phyloP scores from a whole-genome alignment of 148 eudicot species.

The Simmondsia chinensis region DNA sequence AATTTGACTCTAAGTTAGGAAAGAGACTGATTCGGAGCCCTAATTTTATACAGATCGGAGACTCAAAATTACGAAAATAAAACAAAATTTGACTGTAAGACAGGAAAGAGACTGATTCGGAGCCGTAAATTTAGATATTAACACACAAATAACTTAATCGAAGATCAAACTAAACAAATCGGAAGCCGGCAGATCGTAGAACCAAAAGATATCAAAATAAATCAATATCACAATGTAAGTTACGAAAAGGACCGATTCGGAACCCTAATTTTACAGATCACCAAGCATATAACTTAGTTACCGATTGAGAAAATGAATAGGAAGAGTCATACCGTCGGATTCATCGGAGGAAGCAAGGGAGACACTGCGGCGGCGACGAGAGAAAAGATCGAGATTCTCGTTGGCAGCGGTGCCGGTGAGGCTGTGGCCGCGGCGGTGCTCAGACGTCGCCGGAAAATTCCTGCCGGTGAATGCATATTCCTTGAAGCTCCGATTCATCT shows the following conservation, averaged over 20 bases:
- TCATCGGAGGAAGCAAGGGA: conserved; percentile 35
- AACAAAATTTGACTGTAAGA: too few relatives aligned
- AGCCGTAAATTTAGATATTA: too few relatives aligned
- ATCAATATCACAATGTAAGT: neutral
- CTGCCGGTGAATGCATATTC: conserved; percentile 9
- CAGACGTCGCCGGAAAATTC: conserved; percentile 11
- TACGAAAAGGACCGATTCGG: neutral
- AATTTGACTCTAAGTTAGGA: too few relatives aligned
- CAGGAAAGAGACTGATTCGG: too few relatives aligned
- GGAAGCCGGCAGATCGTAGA: neutral
- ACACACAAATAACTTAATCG: too few relatives aligned
- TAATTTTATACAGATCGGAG: too few relatives aligned
- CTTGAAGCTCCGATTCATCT: conserved; percentile 28
- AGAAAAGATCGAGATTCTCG: conserved; percentile 49
- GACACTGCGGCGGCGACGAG: conserved; percentile 37
- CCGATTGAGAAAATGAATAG: neutral
- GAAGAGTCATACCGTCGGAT: conserved; percentile 20
- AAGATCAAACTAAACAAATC: neutral
- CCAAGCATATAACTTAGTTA: neutral
- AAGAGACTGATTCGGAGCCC: too few relatives aligned
- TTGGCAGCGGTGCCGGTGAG: conserved; percentile 10
- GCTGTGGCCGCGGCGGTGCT: conserved; percentile 13
- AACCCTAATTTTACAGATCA: neutral
- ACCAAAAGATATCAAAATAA: neutral
- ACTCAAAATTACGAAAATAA: too few relatives aligned